Evolutionary conservation across 805 yeast genomes (phyloP), one percentile per base, ranked within the genome.

Genomic region (Saccharomycopsis lassenensis): DNA sequence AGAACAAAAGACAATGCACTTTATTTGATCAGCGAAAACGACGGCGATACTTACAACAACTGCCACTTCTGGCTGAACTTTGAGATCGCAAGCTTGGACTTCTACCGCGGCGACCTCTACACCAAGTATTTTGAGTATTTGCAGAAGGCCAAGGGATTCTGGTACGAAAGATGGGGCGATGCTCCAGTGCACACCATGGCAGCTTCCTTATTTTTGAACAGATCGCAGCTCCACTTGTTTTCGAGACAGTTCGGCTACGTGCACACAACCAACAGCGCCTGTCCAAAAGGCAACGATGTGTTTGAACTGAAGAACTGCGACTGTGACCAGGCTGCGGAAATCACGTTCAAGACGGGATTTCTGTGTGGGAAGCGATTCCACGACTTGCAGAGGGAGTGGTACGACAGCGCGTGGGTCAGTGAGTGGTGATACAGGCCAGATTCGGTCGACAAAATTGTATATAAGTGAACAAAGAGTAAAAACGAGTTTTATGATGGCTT

Each of bases 81-180:
- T 49, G 85, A 77, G 52, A 65, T 77, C 33, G 84, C 74, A 16
- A 60, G 63, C 42, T 57, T 77, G 48, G 65, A 67, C 35, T 68
- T 77, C 48, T 77, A 72, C 69, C 54, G 80, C 46, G 46, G 63
- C n/a, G 62, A 67, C 33, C 70, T 68, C 14, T 77, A 77, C 54
- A 47, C 51, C 20, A 57, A 59, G 40, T 77, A 65, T 54, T 77
- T 77, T 49, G 64, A 74, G 24, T 49, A 58, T 41, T 60, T 77
- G 41, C 85, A 77, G 54, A 48, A 59, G 35, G 63, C 71, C 2
- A 82, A 82, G 18, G 79, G 80, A 30, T 77, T 77, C 56, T 77
- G 74, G 56, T 77, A 77, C 55, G 83, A 77, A 54, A 62, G 85
- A 54, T 77, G 85, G 85, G 85, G 85, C 18, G 85, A 77, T 55